Conservation (phyloP, 805 yeast species). For the Wickerhamia fluorescens region DNA sequence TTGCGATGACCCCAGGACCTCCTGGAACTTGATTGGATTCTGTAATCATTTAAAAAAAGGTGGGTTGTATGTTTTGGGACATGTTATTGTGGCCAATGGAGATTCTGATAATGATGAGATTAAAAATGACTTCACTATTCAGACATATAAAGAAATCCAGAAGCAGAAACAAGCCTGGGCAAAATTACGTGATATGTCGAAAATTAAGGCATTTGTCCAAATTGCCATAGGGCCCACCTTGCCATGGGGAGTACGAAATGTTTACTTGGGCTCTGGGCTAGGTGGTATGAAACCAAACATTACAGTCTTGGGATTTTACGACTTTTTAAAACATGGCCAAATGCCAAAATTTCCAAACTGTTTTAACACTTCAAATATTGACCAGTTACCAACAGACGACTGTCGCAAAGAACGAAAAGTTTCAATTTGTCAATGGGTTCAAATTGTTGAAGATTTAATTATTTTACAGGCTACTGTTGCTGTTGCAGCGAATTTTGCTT, state of each 20-base stretch:
- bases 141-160: conserved; percentile 58
- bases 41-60: conserved; percentile 96
- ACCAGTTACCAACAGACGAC: conserved; percentile 65
- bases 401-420: conserved; percentile 68
- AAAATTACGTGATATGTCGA: conserved; percentile 67
- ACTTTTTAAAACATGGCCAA: conserved; percentile 40
- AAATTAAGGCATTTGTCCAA: conserved; percentile 90
- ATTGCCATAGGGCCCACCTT: conserved; percentile 80
- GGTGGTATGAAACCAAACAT: conserved; percentile 98
- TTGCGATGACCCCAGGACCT: conserved; percentile 86
- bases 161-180: conserved; percentile 79
- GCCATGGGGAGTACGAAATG: conserved; percentile 94
- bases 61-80: conserved; percentile 87
- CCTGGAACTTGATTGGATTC: conserved; percentile 87
- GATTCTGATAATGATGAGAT: conserved; percentile 13
- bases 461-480: conserved; percentile 89
- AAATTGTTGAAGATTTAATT: conserved; percentile 81
- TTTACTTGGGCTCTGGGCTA: conserved; percentile 87
- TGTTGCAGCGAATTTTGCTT: conserved; percentile 80
- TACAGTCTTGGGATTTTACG: conserved; percentile 85
- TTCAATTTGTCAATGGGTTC: conserved; percentile 80
- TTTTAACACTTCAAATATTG: conserved; percentile 10
- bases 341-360: conserved; percentile 14
- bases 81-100: conserved; percentile 64
- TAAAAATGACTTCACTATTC: conserved; percentile 34